These are phyloP conservation scores for Sesbania bispinosa DNA, from an alignment of 306 rosid genomes.

Conservation along the genomic window DNA sequence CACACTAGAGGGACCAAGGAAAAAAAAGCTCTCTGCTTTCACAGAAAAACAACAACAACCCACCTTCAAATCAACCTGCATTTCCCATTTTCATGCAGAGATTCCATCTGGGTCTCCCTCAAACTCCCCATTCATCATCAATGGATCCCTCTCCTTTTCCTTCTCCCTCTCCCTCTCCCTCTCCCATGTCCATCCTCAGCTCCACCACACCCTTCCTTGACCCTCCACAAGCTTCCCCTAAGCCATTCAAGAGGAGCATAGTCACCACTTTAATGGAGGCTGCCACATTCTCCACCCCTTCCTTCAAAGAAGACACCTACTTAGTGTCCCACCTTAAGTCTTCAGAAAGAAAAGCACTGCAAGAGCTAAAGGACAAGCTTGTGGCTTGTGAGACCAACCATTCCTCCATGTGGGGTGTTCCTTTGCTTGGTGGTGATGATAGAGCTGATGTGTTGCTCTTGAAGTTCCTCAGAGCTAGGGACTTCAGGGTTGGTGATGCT, in stretches of 20 bases:
- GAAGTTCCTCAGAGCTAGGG: conserved; percentile 77
- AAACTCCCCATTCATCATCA: neutral
- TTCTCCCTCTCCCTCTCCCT: conserved; percentile 19
- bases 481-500: conserved; percentile 62
- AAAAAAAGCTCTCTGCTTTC: neutral
- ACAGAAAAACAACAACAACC: neutral
- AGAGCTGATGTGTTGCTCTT: conserved; percentile 62
- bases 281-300: conserved; percentile 33
- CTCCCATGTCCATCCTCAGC: conserved; percentile 37
- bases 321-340: conserved; percentile 53
- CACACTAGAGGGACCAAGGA: neutral
- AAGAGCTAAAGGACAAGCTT: conserved; percentile 60
- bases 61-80: neutral
- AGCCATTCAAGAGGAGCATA: conserved; percentile 54
- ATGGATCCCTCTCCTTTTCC: conserved; percentile 44
- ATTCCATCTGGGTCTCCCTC: conserved; percentile 39
- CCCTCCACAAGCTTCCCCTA: conserved; percentile 49
- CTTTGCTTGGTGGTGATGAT: conserved; percentile 46
- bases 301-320: conserved; percentile 80
- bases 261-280: conserved; percentile 56
- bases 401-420: conserved; percentile 62
- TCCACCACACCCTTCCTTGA: conserved; percentile 30
- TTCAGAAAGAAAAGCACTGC: conserved; percentile 63
- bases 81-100: conserved; percentile 7
- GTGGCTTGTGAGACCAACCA: neutral